Percentiles rank a stretch among this genome's conserved stretches.
Evolutionary conservation across 2,329 filamentous ascomycete species (phyloP).

Genomic region (Cercospora beticola): DNA sequence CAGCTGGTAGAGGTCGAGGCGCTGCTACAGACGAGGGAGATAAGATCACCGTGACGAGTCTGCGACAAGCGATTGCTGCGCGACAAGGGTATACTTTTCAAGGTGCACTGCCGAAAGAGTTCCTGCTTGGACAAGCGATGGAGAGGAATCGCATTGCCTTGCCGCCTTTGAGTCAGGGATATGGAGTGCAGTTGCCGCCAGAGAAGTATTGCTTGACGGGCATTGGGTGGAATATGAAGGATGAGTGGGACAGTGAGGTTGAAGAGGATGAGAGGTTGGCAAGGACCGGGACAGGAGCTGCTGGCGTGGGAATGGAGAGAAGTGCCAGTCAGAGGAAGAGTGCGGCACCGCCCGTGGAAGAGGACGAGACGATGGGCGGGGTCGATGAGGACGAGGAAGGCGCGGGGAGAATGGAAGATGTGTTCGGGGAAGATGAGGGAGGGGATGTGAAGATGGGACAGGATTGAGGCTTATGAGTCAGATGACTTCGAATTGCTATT

Average conservation of each 20-base stretch:
- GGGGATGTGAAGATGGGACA: slow-evolving; percentile 38
- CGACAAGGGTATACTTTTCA: slow-evolving; percentile 69
- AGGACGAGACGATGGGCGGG: slow-evolving; percentile 44
- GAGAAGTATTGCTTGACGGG: slow-evolving; percentile 63
- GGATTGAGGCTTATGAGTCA: slow-evolving; percentile 27
- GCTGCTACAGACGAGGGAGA: slow-evolving; percentile 46
- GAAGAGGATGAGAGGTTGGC: slow-evolving; percentile 37
- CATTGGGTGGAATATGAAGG: slow-evolving; percentile 56
- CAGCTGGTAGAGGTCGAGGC: slow-evolving; percentile 26
- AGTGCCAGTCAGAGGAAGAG: slow-evolving; percentile 29
- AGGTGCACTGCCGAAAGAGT: slow-evolving; percentile 67
- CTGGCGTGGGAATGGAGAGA: slow-evolving; percentile 35
- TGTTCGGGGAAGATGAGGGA: slow-evolving; percentile 40
- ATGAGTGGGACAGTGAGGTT: slow-evolving; percentile 60
- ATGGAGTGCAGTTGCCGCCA: slow-evolving; percentile 59
- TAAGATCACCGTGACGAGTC: slow-evolving; percentile 62
- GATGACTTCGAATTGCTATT: background rate
- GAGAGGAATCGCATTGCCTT: slow-evolving; percentile 68
- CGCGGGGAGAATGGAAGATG: slow-evolving; percentile 44
- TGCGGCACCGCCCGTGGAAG: slow-evolving; percentile 6
- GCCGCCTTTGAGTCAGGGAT: slow-evolving; percentile 56
- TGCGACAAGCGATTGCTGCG: slow-evolving; percentile 70
- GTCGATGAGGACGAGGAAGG: slow-evolving; percentile 41
- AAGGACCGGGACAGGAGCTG: slow-evolving; percentile 50
- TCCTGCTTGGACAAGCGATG: slow-evolving; percentile 70